A percentile compares a stretch with the other conserved stretches of the same genome.
phyloP scores from a whole-genome alignment of 768 basidiomycete genomes.

The Panaeolus papilionaceus region DNA sequence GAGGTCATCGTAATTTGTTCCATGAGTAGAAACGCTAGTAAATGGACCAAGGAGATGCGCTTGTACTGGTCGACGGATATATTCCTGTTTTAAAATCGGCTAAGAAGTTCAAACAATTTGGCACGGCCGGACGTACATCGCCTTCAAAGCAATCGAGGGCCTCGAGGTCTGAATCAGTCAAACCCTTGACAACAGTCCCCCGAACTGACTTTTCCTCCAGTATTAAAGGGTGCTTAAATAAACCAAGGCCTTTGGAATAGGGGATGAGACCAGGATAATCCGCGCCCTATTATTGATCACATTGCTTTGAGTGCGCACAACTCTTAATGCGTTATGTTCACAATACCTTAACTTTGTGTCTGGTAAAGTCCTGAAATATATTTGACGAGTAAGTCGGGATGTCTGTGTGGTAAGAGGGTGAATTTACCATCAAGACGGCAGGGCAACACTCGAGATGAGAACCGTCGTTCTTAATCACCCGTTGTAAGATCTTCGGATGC shows the following conservation, averaged over 20 bases:
- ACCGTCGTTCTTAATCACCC: slow-evolving; percentile 77
- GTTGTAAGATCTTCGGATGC: slow-evolving; percentile 81
- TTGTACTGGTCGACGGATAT: slow-evolving; percentile 57
- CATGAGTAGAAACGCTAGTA: slow-evolving; percentile 38
- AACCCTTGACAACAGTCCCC: slow-evolving; percentile 80
- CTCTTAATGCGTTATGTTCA: not conserved
- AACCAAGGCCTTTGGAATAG: slow-evolving; percentile 48
- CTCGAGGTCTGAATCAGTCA: slow-evolving; percentile 67
- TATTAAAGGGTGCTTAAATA: slow-evolving; percentile 58
- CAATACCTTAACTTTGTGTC: slow-evolving; percentile 76
- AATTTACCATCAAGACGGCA: slow-evolving; percentile 70
- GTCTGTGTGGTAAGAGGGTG: slow-evolving; percentile 27
- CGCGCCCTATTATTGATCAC: slow-evolving; percentile 44
- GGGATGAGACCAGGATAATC: slow-evolving; percentile 90
- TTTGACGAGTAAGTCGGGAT: not conserved
- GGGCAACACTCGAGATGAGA: slow-evolving; percentile 69
- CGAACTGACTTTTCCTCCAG: slow-evolving; percentile 73
- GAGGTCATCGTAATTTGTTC: slow-evolving; percentile 38
- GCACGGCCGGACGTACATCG: slow-evolving; percentile 48
- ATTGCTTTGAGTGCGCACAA: not conserved
- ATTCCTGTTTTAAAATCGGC: slow-evolving; percentile 60
- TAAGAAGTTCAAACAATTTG: too few species aligned
- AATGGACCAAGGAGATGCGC: slow-evolving; percentile 62
- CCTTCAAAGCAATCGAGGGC: slow-evolving; percentile 87
- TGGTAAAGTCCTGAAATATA: slow-evolving; percentile 67